Evolutionary conservation across 441 rosid genomes (phyloP).

Genomic region (Gossypium lobatum): DNA sequence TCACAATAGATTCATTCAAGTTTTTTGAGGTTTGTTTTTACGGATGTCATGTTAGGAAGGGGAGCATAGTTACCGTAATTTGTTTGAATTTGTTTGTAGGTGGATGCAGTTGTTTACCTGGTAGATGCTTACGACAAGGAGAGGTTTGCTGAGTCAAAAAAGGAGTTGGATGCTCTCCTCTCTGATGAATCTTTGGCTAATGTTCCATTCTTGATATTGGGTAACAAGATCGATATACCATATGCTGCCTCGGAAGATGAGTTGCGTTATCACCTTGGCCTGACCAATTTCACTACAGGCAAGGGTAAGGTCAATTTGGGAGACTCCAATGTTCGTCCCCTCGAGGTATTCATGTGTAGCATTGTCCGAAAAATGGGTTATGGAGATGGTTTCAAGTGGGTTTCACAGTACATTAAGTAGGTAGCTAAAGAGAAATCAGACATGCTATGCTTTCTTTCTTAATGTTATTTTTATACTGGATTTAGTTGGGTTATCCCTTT

Average conservation of each 20-base stretch:
- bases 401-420: constrained; percentile 17
- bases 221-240: constrained; percentile 81
- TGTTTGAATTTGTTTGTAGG: constrained; percentile 29
- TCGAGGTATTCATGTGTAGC: constrained; percentile 21
- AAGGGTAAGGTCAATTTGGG: constrained; percentile 16
- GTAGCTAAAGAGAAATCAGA: constrained; percentile 5
- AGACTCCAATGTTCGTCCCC: constrained; percentile 18
- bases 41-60: not conserved
- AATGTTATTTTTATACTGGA: not conserved
- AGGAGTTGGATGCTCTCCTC: constrained; percentile 74
- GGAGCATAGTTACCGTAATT: not conserved
- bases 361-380: constrained; percentile 21
- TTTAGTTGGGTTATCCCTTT: not conserved
- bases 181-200: constrained; percentile 63
- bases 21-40: not conserved
- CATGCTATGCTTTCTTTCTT: not conserved
- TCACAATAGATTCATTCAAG: not conserved
- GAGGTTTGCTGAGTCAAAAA: constrained; percentile 68
- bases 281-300: constrained; percentile 18
- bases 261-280: constrained; percentile 12
- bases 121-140: constrained; percentile 85
- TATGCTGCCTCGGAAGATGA: constrained; percentile 86
- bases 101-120: constrained; percentile 81
- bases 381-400: constrained; percentile 21
- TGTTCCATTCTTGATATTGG: constrained; percentile 65